A percentile compares a stretch with the other conserved stretches of the same genome.
Conservation (phyloP, 306 rosid genomes). For the Mucuna pruriens region DNA sequence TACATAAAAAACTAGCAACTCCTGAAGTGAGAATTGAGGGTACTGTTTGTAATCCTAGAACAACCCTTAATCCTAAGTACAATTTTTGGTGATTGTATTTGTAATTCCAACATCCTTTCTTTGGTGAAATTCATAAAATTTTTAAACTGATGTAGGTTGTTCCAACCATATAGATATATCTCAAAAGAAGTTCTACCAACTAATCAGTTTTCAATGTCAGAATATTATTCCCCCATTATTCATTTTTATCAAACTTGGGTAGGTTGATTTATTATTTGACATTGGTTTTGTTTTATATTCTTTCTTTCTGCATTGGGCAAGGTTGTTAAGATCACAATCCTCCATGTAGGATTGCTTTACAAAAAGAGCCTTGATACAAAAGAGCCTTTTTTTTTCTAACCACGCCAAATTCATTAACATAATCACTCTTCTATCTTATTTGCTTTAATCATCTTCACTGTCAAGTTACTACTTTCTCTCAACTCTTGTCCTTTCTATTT, state of each 20-base stretch:
- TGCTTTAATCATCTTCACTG: too few relatives aligned
- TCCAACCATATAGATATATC: conserved; percentile 84
- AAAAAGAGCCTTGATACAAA: too few relatives aligned
- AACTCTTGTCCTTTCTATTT: not conserved
- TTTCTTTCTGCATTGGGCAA: too few relatives aligned
- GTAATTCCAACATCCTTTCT: not conserved
- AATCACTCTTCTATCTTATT: not conserved
- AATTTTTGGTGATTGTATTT: not conserved
- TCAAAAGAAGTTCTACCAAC: conserved; percentile 92
- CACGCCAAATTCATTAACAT: not conserved
- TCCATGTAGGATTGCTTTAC: too few relatives aligned
- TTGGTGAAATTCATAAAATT: not conserved
- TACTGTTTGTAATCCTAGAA: not conserved
- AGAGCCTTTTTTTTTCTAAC: too few relatives aligned
- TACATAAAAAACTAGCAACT: not conserved
- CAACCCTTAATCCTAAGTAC: not conserved
- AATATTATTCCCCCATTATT: conserved; percentile 85
- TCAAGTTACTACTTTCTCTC: too few relatives aligned
- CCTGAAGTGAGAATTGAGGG: not conserved
- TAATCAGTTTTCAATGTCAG: conserved; percentile 96
- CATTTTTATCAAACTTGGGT: conserved; percentile 88
- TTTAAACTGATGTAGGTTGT: conserved; percentile 76
- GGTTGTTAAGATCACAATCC: too few relatives aligned
- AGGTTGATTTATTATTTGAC: conserved; percentile 59
- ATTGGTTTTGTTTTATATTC: conserved; percentile 20